Conservation (phyloP, 164 flowering plant species). For the Kalanchoe fedtschenkoi region DNA sequence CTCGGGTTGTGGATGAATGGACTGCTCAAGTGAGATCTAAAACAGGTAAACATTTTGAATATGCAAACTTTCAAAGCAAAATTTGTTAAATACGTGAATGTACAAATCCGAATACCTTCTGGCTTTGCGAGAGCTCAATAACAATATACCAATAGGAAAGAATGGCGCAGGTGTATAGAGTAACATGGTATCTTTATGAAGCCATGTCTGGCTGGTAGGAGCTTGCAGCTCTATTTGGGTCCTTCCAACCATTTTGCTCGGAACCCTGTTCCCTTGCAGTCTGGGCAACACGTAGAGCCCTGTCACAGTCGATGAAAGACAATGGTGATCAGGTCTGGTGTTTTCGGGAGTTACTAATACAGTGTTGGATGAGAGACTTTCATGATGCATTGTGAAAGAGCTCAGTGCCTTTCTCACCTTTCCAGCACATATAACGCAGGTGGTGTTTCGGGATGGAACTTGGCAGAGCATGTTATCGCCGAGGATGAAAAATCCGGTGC, state of each 20-base stretch:
- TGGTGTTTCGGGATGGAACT: slow-evolving; percentile 76
- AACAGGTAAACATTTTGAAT: too few relatives aligned
- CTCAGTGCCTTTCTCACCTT: slow-evolving; percentile 46
- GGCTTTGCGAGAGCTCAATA: not conserved
- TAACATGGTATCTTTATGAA: not conserved
- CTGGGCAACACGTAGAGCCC: slow-evolving; percentile 75
- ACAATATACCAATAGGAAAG: not conserved
- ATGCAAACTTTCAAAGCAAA: too few relatives aligned
- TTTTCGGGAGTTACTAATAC: not conserved
- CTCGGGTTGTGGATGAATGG: too few relatives aligned
- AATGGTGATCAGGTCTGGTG: not conserved
- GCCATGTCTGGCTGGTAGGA: not conserved
- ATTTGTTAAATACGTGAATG: too few relatives aligned
- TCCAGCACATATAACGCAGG: slow-evolving; percentile 84
- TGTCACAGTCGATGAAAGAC: slow-evolving; percentile 8
- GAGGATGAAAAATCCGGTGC: slow-evolving; percentile 88
- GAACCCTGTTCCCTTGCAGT: slow-evolving; percentile 89
- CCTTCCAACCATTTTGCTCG: slow-evolving; percentile 92
- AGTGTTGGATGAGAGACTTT: not conserved
- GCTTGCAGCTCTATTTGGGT: slow-evolving; percentile 26
- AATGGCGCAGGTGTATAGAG: not conserved
- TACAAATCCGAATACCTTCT: too few relatives aligned
- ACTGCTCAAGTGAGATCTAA: too few relatives aligned
- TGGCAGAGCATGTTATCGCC: slow-evolving; percentile 95
- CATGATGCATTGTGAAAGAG: not conserved